Conservation (phyloP, 257 asterid species). For the Ocimum tenuiflorum region DNA sequence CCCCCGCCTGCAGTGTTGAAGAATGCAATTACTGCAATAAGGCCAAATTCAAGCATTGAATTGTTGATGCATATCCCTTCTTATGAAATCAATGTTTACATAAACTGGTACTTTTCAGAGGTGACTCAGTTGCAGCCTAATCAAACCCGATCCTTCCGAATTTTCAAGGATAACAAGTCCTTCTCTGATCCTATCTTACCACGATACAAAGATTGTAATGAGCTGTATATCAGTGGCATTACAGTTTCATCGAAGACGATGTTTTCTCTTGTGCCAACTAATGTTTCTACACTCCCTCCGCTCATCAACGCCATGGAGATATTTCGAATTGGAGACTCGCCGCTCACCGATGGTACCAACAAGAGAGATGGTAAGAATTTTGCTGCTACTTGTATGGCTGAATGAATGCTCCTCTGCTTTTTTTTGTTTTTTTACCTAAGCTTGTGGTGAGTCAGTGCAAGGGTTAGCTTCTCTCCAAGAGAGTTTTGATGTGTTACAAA, state of each 20-base stretch:
- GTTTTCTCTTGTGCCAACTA: conserved; percentile 31
- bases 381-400: background rate
- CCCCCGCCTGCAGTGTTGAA: conserved; percentile 37
- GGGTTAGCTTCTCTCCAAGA: conserved; percentile 36
- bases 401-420: background rate
- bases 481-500: conserved; percentile 27
- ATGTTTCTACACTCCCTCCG: conserved; percentile 52
- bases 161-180: conserved; percentile 21
- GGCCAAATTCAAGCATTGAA: conserved; percentile 2
- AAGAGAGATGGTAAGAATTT: conserved; percentile 33
- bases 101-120: conserved; percentile 52
- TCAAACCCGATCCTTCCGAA: conserved; percentile 34
- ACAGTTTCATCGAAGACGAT: conserved; percentile 24
- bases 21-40: conserved; percentile 31
- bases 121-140: conserved; percentile 22
- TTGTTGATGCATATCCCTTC: conserved; percentile 26
- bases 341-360: conserved; percentile 35
- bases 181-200: conserved; percentile 29
- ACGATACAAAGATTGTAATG: conserved; percentile 24
- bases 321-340: conserved; percentile 26
- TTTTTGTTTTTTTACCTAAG: background rate
- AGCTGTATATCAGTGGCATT: background rate
- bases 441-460: conserved; percentile 22
- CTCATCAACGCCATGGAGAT: conserved; percentile 58
- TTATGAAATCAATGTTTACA: conserved; percentile 17